phyloP scores from a whole-genome alignment of 805 yeast genomes.

The Lachancea waltii region DNA sequence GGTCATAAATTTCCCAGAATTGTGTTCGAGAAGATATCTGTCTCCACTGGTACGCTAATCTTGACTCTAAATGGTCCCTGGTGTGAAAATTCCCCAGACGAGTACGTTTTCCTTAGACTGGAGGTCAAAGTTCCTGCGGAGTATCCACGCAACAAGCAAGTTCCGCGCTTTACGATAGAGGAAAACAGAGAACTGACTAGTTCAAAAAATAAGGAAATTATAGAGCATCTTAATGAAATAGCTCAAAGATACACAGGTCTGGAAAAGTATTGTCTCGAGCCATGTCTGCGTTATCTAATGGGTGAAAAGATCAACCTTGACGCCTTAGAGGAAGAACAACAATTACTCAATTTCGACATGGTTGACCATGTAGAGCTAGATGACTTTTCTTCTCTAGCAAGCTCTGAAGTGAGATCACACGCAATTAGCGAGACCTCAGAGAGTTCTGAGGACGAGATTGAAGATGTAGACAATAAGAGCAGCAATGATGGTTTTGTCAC shows the following conservation, averaged over 20 bases:
- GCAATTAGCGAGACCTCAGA: constrained; percentile 30
- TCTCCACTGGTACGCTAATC: constrained; percentile 73
- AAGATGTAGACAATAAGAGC: constrained; percentile 11
- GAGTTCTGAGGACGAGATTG: constrained; percentile 37
- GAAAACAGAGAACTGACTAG: constrained; percentile 64
- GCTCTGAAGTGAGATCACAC: constrained; percentile 34
- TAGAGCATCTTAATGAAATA: constrained; percentile 47
- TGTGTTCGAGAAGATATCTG: constrained; percentile 79
- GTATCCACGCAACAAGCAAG: constrained; percentile 55
- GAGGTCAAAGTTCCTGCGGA: constrained; percentile 61
- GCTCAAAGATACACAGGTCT: constrained; percentile 48
- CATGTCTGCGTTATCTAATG: constrained; percentile 64
- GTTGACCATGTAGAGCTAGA: constrained; percentile 32
- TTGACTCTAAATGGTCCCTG: constrained; percentile 80
- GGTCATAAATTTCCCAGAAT: constrained; percentile 87
- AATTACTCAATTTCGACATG: constrained; percentile 28
- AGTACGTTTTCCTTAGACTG: constrained; percentile 58
- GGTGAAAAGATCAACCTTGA: constrained; percentile 67
- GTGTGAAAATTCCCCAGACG: constrained; percentile 38
- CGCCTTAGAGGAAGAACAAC: constrained; percentile 29
- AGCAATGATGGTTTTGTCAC: constrained; percentile 7
- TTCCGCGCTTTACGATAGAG: constrained; percentile 61
- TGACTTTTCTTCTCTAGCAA: constrained; percentile 29
- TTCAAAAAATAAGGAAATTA: constrained; percentile 45
- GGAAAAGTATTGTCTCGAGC: constrained; percentile 69